These are phyloP conservation scores for Panicum miliaceum DNA, from an alignment of 176 grass and related monocot species.

Conservation along the genomic window DNA sequence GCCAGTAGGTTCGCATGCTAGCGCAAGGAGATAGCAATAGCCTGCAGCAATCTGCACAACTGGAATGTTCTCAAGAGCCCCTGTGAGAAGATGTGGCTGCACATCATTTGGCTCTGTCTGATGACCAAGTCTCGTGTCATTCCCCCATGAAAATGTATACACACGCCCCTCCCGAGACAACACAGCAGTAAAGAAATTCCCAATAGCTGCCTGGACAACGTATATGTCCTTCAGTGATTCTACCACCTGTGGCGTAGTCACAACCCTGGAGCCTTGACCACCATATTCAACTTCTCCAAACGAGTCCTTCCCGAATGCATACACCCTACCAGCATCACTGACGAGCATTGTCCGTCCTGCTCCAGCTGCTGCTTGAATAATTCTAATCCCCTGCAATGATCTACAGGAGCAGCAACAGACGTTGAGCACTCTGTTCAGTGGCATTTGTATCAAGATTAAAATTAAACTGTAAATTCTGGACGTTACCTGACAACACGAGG, in stretches of 20 bases:
- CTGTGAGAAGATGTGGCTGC: slow-evolving; percentile 67
- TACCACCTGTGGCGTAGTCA: slow-evolving; percentile 71
- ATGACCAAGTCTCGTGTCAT: slow-evolving; percentile 77
- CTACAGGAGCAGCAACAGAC: slow-evolving; percentile 50
- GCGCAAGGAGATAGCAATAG: slow-evolving; percentile 84
- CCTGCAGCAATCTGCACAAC: slow-evolving; percentile 88
- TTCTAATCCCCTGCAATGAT: slow-evolving; percentile 83
- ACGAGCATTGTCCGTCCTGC: slow-evolving; percentile 81
- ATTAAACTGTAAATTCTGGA: slow-evolving; percentile 51
- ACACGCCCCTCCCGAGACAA: slow-evolving; percentile 82
- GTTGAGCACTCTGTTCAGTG: slow-evolving; percentile 32
- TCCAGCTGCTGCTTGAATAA: slow-evolving; percentile 87
- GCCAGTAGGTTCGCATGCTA: slow-evolving; percentile 82
- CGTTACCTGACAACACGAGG: slow-evolving; percentile 79
- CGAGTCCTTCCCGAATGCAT: slow-evolving; percentile 86
- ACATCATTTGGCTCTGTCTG: slow-evolving; percentile 77
- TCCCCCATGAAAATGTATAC: slow-evolving; percentile 92
- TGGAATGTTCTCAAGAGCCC: slow-evolving; percentile 78
- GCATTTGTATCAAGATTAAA: slow-evolving; percentile 42
- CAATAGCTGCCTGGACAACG: slow-evolving; percentile 84
- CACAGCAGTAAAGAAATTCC: slow-evolving; percentile 92
- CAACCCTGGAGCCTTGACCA: slow-evolving; percentile 58
- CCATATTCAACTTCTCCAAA: slow-evolving; percentile 87
- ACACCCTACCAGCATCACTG: slow-evolving; percentile 88
- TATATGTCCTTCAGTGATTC: slow-evolving; percentile 82